Evolutionary conservation across 305 asterid genomes (phyloP), one percentile per base, ranked within the genome.

Genomic region (Solanum hybrid): DNA sequence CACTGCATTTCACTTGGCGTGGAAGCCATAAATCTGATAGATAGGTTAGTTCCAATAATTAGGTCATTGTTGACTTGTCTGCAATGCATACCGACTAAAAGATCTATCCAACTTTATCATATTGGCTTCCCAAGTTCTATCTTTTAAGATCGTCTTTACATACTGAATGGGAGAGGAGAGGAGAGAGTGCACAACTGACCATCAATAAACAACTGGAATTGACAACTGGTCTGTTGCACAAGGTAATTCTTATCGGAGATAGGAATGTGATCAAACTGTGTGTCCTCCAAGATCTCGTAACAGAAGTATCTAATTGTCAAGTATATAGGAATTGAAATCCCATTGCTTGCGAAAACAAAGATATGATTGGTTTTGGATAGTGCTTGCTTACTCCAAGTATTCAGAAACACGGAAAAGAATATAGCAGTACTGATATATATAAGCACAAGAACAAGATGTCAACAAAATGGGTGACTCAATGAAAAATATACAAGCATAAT

Each of bases 301-400:
- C 6, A 1, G 1, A 34, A 61, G 93, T 40, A n/a, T 88, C 96
- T 61, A 28, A 78, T 6, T 89, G 93, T 67, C 93, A 93, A 94
- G 94, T 93, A 36, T 91, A 93, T 89, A 76, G 93, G 94, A 92
- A 87, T 75, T 35, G 14, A 5, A 36, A 8, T 12, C 10, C 1
- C 22, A 76, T 91, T 88, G 78, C 90, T 95, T 74, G 94, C 46
- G 92, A 96, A 92, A 96, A 95, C 96, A 94, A 80, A 92, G 97
- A 96, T 94, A 96, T 96, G 35, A 71, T 20, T 80, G 92, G 93
- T 91, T 83, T 82, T 96, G 97, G 96, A 95, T 95, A 95, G 97
- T 92, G 98, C 94, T 97, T 94, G 94, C 94, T 93, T 92, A 94
- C 95, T 51, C 12, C 35, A 33, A 24, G 29, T 36, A 10, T 22